Base-by-base conservation (phyloP, 2,329 filamentous ascomycete species). In the Stachybotrys chlorohalonatus region DNA sequence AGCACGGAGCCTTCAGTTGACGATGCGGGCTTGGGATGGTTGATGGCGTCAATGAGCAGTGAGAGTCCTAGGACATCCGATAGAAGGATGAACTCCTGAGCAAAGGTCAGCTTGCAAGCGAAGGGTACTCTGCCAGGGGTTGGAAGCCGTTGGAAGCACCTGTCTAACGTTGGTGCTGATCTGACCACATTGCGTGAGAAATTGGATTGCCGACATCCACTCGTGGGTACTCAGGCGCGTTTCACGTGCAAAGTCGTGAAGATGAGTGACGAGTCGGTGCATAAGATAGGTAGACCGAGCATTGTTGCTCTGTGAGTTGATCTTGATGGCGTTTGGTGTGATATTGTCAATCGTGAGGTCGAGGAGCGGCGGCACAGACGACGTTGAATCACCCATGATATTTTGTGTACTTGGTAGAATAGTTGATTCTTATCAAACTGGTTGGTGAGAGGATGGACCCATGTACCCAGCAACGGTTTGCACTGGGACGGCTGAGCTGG, bases 171-270 rank as follows among this genome's bases (percentile, higher is more conserved):
- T 82, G 46, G 75, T 82, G 62, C 82, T 85, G 52, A 82, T 89
- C 65, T 90, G 78, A 1, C 87, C 88, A 1, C 85, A 83, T 49
- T 75, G 72, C 0, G 83, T 86, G 15, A 91, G 70, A 70, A 90
- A 91, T 30, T 82, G 70, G 52, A 91, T 75, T 0, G 83, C 86
- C 0, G 78, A 72, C 81, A 85, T 85, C 88, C 87, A 91, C 72
- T 92, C 88, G 2, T 80, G 71, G 5, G 84, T 87, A 60, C 81
- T 87, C 31, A 91, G 76, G 48, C 87, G 73, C 0, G 87, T 90
- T 66, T 92, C 88, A 39, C 87, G 77, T 1, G 86, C 86, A 65
- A 90, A 89, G 67, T 90, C 86, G 68, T 92, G 88, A 0, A 91
- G 71, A 68, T 91, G 87, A 1, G 80, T 80, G 31, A 90, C 84